Conservation (phyloP, 2,329 filamentous ascomycete species). For the Monosporascus sp. region DNA sequence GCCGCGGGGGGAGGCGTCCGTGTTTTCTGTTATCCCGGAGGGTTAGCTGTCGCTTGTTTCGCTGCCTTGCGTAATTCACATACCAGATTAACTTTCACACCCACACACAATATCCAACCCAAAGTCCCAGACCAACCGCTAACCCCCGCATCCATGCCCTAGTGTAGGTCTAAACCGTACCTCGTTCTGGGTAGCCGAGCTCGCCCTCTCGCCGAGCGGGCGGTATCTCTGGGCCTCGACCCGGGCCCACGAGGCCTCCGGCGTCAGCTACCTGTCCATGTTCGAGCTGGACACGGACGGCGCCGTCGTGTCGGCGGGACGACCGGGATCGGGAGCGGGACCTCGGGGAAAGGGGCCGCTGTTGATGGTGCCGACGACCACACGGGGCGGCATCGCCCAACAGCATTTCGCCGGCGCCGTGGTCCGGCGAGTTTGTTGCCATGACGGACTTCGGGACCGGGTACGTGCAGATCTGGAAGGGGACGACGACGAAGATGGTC, state of each 20-base stretch:
- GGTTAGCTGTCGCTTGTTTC: conserved; percentile 1
- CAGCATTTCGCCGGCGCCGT: conserved; percentile 11
- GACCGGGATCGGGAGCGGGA: too few relatives aligned
- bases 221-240: conserved; percentile 16
- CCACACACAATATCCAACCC: too few relatives aligned
- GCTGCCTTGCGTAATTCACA: neutral
- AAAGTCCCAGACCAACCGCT: too few relatives aligned
- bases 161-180: conserved; percentile 1
- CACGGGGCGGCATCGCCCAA: conserved; percentile 12
- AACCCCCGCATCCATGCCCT: too few relatives aligned
- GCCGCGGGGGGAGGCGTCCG: neutral
- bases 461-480: conserved; percentile 17
- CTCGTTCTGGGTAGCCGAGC: conserved; percentile 16
- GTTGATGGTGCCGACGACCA: conserved; percentile 14
- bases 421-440: conserved; percentile 12
- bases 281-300: conserved; percentile 10
- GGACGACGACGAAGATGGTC: neutral
- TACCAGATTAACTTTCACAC: too few relatives aligned
- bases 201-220: conserved; percentile 11
- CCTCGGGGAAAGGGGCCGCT: conserved; percentile 3
- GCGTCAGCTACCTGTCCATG: conserved; percentile 11
- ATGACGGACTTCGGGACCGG: conserved; percentile 11
- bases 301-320: neutral
- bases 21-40: conserved; percentile 9
- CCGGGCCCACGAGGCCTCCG: conserved; percentile 2